Evolutionary conservation across 257 asterid species (phyloP), one percentile per base, ranked within the genome.

Genomic region (Lavandula angustifolia): DNA sequence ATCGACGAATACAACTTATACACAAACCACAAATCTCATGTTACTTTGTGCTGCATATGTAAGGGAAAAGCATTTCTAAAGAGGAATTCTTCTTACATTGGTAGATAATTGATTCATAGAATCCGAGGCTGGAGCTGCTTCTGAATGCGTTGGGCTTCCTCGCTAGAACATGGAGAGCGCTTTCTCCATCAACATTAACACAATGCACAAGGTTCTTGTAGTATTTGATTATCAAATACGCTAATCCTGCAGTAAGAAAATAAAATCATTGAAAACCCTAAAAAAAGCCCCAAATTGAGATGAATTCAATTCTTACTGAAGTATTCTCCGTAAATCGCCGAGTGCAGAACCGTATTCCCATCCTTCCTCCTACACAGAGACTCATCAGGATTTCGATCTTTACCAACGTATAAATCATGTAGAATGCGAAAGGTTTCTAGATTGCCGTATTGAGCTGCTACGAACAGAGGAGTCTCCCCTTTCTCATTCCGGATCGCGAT

Each of bases 161-260:
- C 17, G 84, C 84, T 32, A 84, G 80, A 63, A 73, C 14, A 67
- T 79, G 87, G 56, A 84, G 84, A 0, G 87, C 85, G 17, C 78
- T 69, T 51, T 64, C 78, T 56, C 91, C 91, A 3, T 81, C 75
- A 35, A 17, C 54, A 29, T 85, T 85, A 18, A 68, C 68, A 6
- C 4, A 49, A 37, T 72, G 17, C 8, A 73, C 73, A 46, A 80
- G 73, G n/a, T n/a, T 47, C 43, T 52, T 59, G 35, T 72, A 71
- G 12, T 13, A 1, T 0, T 2, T 4, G 11, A 84, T 79, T 68
- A 81, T 81, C 67, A 61, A 49, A 44, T 40, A 31, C 17, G 85
- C 82, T 68, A 81, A 66, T 4, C n/a, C 90, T 81, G 79, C 54
- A 37, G n/a, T 50, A 71, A 47, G 4, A 61, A n/a, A 42, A 3